A percentile compares a stretch with the other conserved stretches of the same genome.
Evolutionary conservation across 768 basidiomycete genomes (phyloP).

Genomic region (Trametopsis cervina): DNA sequence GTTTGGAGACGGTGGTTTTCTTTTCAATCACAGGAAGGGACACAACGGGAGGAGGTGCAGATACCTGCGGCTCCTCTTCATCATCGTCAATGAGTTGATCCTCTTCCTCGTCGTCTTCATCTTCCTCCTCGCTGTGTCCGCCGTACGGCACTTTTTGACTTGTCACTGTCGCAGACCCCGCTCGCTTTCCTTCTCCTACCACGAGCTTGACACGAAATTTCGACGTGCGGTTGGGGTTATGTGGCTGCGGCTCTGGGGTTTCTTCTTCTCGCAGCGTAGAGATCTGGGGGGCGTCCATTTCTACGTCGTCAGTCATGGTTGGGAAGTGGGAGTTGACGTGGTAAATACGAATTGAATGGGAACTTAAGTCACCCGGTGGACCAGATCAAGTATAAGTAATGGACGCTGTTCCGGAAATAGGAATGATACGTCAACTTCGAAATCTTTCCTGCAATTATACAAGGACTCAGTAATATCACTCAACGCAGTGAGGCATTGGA

Average conservation of each 20-base stretch:
- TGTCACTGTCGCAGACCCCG: conserved; percentile 25
- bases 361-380: not conserved
- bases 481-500: no score
- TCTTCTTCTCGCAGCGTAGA: conserved; percentile 71
- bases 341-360: no score
- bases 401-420: no score
- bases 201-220: conserved; percentile 46
- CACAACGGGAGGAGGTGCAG: conserved; percentile 21
- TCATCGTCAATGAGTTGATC: conserved; percentile 80
- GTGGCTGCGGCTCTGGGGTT: conserved; percentile 51
- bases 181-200: conserved; percentile 35
- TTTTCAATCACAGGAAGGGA: conserved; percentile 20
- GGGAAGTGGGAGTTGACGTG: conserved; percentile 11
- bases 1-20: conserved; percentile 6
- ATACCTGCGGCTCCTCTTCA: conserved; percentile 28
- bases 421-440: no score
- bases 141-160: conserved; percentile 21
- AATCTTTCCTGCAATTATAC: no score
- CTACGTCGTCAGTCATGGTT: conserved; percentile 36
- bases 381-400: no score
- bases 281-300: conserved; percentile 79
- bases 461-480: no score
- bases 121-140: conserved; percentile 37
- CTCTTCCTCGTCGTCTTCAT: conserved; percentile 60
- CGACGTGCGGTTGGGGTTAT: conserved; percentile 23